Base-by-base conservation (phyloP, 768 basidiomycete species). In the Pleurotus eryngii region DNA sequence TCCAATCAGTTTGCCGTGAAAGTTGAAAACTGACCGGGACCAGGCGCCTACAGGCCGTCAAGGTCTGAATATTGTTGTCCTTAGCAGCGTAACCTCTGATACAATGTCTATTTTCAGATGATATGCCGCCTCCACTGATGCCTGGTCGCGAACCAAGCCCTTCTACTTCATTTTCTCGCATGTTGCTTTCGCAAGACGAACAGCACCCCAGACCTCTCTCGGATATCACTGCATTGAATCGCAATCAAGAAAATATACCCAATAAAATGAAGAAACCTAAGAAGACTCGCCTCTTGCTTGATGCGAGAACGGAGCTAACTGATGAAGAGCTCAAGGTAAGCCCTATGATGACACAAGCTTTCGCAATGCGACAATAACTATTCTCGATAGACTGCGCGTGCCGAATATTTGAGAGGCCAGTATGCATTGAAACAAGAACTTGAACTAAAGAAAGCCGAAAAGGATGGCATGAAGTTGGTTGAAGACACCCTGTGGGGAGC, bases 271-370 rank as follows among this genome's bases (percentile, higher is more conserved):
- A 67, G 64, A 74, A 72, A 59, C 49, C 61, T 54, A 89, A 82
- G 65, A 68, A 76, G 56, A 87, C 80, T 8, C 77, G 85, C 46
- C 66, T 86, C 42, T 71, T 89, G 3, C 68, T 93, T 5, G 92
- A 94, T 67, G 71, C 78, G 4, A 79, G 89, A 59, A 94, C 85
- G 4, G 92, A 94, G 66, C 72, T 94, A 38, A 90, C 90, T 4
- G 89, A 92, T 58, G 86, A 89, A 3, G 90, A 94, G 70, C 74
- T 94, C 45, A 88, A 86, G 76, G 92, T 84, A 57, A 59, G 67
- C 15, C 45, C 38, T 20, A 40, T 43, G 17, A 37, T 46, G 45
- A 26, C 46, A 46, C 49, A 18, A 24, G 27, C 17, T 40, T 30
- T 51, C 30, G 37, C 11, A 9, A 49, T 46, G 7, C 49, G 6